Evolutionary conservation across 495 filamentous ascomycete species (phyloP).

Genomic region (Trichoderma parareesei): DNA sequence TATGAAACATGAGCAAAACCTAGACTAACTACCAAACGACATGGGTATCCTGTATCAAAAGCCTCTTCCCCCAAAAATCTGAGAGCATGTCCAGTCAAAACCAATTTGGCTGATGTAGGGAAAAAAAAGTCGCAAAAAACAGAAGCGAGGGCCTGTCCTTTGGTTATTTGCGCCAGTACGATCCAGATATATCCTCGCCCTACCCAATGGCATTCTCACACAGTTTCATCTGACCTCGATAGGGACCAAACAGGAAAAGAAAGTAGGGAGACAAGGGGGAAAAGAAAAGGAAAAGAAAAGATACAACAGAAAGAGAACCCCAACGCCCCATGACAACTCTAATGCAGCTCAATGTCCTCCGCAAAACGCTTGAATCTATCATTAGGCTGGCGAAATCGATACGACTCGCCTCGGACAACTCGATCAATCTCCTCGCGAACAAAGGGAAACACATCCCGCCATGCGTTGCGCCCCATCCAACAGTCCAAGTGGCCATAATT

Average conservation of each 20-base stretch:
- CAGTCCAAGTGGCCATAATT: conserved; percentile 62
- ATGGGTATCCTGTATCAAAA: too few relatives aligned
- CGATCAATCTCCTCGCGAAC: conserved; percentile 48
- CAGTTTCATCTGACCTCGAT: too few relatives aligned
- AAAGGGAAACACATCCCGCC: conserved; percentile 55
- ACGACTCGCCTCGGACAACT: conserved; percentile 32
- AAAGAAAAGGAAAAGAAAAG: neutral
- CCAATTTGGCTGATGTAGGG: neutral
- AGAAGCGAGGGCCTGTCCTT: too few relatives aligned
- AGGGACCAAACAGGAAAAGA: too few relatives aligned
- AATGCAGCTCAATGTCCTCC: conserved; percentile 32
- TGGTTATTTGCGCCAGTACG: too few relatives aligned
- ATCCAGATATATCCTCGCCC: too few relatives aligned
- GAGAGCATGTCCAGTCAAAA: too few relatives aligned
- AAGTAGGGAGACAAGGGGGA: neutral
- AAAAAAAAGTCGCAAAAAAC: too few relatives aligned
- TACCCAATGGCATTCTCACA: too few relatives aligned
- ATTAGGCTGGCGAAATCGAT: conserved; percentile 32
- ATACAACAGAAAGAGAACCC: neutral
- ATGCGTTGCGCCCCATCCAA: conserved; percentile 57
- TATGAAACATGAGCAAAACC: too few relatives aligned
- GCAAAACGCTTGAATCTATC: conserved; percentile 36
- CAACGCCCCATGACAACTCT: conserved; percentile 2
- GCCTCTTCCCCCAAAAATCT: too few relatives aligned
- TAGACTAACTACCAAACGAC: too few relatives aligned